Percentiles rank a stretch among this genome's conserved stretches.
Conservation (phyloP, 805 yeast genomes). For the Metschnikowia chrysomelidarum region DNA sequence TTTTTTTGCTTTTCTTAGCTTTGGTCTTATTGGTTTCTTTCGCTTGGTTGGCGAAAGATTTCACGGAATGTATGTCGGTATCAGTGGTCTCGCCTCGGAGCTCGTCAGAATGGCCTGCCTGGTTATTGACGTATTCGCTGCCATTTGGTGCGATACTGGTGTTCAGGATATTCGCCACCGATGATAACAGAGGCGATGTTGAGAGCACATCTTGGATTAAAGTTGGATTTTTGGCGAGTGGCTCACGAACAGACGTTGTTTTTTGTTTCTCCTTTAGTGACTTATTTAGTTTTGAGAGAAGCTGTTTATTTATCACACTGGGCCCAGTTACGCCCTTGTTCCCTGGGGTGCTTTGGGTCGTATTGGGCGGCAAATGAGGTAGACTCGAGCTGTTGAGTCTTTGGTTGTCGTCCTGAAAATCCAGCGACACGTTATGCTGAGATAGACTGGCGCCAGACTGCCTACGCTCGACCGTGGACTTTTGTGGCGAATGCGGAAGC, state of each 20-base stretch:
- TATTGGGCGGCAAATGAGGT: no score
- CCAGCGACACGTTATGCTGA: not conserved
- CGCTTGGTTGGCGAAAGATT: constrained; percentile 5
- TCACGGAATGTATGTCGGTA: constrained; percentile 3
- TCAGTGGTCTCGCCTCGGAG: constrained; percentile 5
- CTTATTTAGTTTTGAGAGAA: constrained; percentile 41
- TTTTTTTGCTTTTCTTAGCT: constrained; percentile 26
- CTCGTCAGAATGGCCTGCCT: constrained; percentile 1
- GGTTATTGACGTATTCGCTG: not conserved
- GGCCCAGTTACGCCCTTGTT: constrained; percentile 14
- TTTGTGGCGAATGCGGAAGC: constrained; percentile 2
- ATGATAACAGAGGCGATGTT: constrained; percentile 30
- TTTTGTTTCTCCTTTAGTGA: constrained; percentile 43
- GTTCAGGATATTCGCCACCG: constrained; percentile 13
- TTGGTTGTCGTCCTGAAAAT: no score
- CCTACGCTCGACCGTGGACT: constrained; percentile 3
- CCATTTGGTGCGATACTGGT: constrained; percentile 4
- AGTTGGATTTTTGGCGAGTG: constrained; percentile 35
- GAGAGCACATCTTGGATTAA: constrained; percentile 36
- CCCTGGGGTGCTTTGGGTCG: no score
- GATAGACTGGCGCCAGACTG: constrained; percentile 7
- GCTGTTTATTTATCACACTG: constrained; percentile 25
- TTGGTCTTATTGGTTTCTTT: constrained; percentile 10
- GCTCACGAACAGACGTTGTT: constrained; percentile 32
- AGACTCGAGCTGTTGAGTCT: no score